Evolutionary conservation across 2,329 filamentous ascomycete species (phyloP), one percentile per base, ranked within the genome.

Genomic region (Alternaria sp.): DNA sequence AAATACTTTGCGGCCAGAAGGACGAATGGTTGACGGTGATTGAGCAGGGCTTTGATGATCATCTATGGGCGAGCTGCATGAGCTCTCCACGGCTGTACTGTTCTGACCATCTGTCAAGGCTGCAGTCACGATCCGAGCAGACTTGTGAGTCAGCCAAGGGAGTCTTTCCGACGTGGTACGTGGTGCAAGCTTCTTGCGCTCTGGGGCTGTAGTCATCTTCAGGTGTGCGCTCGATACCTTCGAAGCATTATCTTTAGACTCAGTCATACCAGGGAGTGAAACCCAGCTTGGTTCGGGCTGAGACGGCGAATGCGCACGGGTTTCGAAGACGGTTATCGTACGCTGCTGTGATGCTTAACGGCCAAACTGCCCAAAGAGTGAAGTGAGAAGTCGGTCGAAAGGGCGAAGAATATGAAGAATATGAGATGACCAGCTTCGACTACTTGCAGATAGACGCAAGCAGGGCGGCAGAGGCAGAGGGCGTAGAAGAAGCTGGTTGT

Each of bases 91-190:
- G 5, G 34, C 16, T 14, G 53, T 56, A 14, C 51, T 60, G 9
- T 38, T 32, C 4, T 50, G 56, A 4, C 48, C 51, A 44, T 45
- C 34, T n/a, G 44, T 34, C 6, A 59, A 62, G 6, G 51, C 38
- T 20, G 30, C 38, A n/a, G 27, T 18, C 22, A 56, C 50, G 16
- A 41, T 28, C 30, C 59, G 62, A 5, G 69, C 55, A n/a, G 40
- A 45, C 12, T 68, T 74, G 16, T 64, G 65, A 45, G 74, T 72
- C 8, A 78, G 66, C 75, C 75, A 78, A 16, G 74, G 75, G 20
- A 77, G 69, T 48, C 54, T 71, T 22, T 65, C 75, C 1, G 54
- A 30, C 5, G 62, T 66, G 20, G 53, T 62, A 5, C 62, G 61
- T 12, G 62, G 59, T 16, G 60, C 27, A 45, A 66, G 41, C 52